Evolutionary conservation across 345 rosid genomes (phyloP), one percentile per base, ranked within the genome.

Genomic region (Reutealis trisperma): DNA sequence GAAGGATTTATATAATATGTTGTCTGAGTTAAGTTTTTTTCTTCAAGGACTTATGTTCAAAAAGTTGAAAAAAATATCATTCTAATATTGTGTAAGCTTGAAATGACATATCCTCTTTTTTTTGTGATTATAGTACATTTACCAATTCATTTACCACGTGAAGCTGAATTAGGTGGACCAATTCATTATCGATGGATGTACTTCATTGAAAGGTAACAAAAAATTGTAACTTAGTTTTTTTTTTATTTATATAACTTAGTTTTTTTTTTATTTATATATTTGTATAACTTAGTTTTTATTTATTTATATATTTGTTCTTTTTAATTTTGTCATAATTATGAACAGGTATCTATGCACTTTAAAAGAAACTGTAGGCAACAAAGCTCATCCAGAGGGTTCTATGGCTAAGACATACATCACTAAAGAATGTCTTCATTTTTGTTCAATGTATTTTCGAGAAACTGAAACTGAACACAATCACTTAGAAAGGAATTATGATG

Each of bases 41-140:
- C 63, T 59, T 59, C 11, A 22, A n/a, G 27, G 63, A 59, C 0
- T 49, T 49, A 49, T 49, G 52, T 49, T 49, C 52, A 12, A 49
- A 5, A 61, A 24, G 64, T 25, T 25, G 12, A 37, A 61, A 13
- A 11, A 61, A 2, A 61, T 61, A 61, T 61, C 8, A 25, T 61
- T 61, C 11, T 61, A 61, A 61, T 24, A 42, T 45, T 45, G 0
- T 77, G 32, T 49, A 22, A 70, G 13, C 34, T 77, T 16, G 80
- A 77, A 15, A 70, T 54, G 75, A 62, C 30, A 11, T 77, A 70
- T 41, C 80, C 63, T 18, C 70, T 52, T 42, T 77, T 77, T 52
- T 70, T 77, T 34, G 24, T 42, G 5, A 22, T 77, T n/a, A 77
- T 77, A 71, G 63, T 71, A 0, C 75, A 77, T 54, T 57, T 70